Conservation (phyloP, 75 land plant species). For the Picea glauca region DNA sequence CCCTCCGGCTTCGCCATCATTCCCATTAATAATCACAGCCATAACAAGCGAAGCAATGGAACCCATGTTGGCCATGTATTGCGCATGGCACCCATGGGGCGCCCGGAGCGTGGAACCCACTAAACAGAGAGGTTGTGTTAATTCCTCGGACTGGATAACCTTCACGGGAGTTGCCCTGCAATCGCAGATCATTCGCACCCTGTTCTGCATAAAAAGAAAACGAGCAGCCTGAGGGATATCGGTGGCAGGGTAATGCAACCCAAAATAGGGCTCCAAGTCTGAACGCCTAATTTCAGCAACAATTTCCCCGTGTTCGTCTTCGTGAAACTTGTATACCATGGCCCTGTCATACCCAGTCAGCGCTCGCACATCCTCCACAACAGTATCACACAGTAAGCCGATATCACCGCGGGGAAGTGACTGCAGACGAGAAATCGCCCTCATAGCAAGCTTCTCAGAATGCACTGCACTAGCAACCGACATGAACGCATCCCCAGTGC, state of each 20-base stretch:
- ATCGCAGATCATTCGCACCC: conserved; percentile 87
- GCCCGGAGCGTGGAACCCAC: conserved; percentile 96
- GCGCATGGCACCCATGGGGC: conserved; percentile 95
- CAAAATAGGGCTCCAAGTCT: conserved; percentile 89
- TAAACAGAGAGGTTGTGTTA: conserved; percentile 79
- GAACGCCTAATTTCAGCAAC: conserved; percentile 78
- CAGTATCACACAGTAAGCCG: conserved; percentile 84
- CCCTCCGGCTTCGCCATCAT: conserved; percentile 9
- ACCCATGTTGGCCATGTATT: conserved; percentile 99
- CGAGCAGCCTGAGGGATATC: conserved; percentile 97
- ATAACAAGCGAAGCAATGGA: conserved; percentile 85
- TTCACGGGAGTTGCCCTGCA: conserved; percentile 71
- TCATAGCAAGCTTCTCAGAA: conserved; percentile 95
- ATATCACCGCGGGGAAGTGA: conserved; percentile 91
- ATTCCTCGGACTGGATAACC: conserved; percentile 65
- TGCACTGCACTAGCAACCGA: conserved; percentile 94
- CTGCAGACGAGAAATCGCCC: conserved; percentile 86
- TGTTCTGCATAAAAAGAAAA: conserved; percentile 91
- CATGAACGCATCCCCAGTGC: conserved; percentile 69
- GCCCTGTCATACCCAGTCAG: conserved; percentile 96
- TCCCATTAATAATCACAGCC: conserved; percentile 80
- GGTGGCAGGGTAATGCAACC: conserved; percentile 94
- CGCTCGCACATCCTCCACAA: conserved; percentile 88
- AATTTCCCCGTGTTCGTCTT: conserved; percentile 98
- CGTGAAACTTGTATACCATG: conserved; percentile 98